Base-by-base conservation (phyloP, 306 rosid species). In the Morella rubra region DNA sequence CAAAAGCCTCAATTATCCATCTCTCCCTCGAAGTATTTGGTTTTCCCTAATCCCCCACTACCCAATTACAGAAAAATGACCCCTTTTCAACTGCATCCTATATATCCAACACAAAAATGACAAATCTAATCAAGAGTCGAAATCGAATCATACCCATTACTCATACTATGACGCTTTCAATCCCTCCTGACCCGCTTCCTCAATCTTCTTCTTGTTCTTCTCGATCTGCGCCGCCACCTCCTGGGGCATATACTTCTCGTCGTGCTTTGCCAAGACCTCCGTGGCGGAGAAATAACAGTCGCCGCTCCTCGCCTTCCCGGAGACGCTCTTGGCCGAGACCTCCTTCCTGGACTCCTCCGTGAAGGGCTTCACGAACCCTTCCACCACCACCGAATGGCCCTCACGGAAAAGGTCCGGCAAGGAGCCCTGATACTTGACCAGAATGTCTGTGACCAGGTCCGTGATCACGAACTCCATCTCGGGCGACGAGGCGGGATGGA, bases 211-310 rank as follows among this genome's bases (percentile, higher is more conserved):
- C 90, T 91, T 95, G 49, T 95, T 95, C 90, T 88, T 95, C 92
- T 95, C 97, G 18, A 95, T 88, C 3, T 95, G 96, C 0, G 89
- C 90, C 0, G 93, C 97, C 24, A 95, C 96, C 62, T 95, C 97
- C 46, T 81, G 71, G 0, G 96, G 98, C 98, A 90, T 92, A 72
- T 94, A 94, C 90, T 94, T 92, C 88, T 94, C 98, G 27, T 90
- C 98, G 12, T 90, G 98, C 93, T 94, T 94, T 0, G 98, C 98
- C 74, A 91, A 83, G 73, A 94, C 98, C 86, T 91, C 98, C 0
- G 85, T 80, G 1, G 99, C 99, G 9, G 87, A 49, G 67, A 95
- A 92, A 49, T 89, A 95, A 70, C 85, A 95, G 3, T 90, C 92
- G 8, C 83, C 87, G 0, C 65, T 80, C 81, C 97, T 84, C 0